Evolutionary conservation across 1,139 yeast genomes (phyloP), one percentile per base, ranked within the genome.

Genomic region (Blastobotrys elegans): DNA sequence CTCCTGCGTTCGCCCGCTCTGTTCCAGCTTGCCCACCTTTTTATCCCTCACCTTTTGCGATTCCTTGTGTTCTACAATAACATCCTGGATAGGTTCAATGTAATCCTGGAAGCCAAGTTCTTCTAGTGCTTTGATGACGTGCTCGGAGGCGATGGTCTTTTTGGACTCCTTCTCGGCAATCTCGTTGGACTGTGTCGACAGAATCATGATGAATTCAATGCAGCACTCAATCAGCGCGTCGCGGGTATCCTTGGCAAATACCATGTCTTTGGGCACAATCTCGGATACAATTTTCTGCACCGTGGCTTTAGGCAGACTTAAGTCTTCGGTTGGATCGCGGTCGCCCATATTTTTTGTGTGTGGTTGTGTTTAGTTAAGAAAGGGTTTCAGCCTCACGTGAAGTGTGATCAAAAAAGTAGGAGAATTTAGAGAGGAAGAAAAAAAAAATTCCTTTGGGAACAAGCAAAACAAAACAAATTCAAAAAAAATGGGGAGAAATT

Each of bases 181-280:
- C 56, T 94, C 98, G 62, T 94, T 90, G 52, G 94, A 85, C 67
- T 89, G 96, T 2, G 96, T 86, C 11, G 96, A 85, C 44, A 92
- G 72, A 54, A 92, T 88, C 95, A 92, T 92, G 51, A 94, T 84
- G 63, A 92, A 92, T 67, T 89, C 97, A 49, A 92, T 89, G 60
- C 97, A 90, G 65, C 97, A 89, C 64, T 92, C 97, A 40, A 95
- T 92, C 41, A 92, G 78, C 47, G 96, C 95, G 63, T 92, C 98
- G 53, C 97, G 74, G 4, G 97, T 96, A 56, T 92, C 98, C 57
- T 90, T 86, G 44, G 96, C 82, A 56, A 92, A 88, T 18, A 92
- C 83, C 46, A 88, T 75, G 61, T 90, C 97, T 20, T 80, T 72
- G 14, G 96, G 97, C 35, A 92, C 73, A 37, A 92, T 86, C 61